Conservation (phyloP, 352 stramenopile genomes). For the Globisporangium orthogonon region DNA sequence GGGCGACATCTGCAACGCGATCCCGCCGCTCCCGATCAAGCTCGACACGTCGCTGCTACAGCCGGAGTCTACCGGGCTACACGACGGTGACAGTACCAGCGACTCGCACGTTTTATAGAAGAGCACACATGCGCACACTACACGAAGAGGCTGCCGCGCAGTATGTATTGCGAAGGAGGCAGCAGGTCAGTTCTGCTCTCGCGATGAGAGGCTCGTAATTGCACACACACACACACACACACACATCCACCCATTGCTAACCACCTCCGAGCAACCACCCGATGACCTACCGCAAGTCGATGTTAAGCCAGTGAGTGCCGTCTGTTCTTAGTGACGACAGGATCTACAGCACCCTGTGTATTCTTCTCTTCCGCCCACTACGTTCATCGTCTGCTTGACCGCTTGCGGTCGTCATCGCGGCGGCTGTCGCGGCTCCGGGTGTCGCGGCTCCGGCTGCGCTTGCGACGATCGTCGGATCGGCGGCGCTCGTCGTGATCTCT, state of each 20-base stretch:
- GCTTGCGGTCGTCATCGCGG: constrained; percentile 20
- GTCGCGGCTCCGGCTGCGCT: constrained; percentile 26
- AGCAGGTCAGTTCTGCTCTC: neutral
- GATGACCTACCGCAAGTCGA: neutral
- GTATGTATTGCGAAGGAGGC: neutral
- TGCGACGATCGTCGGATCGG: constrained; percentile 9
- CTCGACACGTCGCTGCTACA: constrained; percentile 66
- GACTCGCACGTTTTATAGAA: constrained; percentile 9
- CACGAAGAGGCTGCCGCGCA: neutral
- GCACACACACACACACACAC: neutral
- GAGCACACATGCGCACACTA: constrained; percentile 3
- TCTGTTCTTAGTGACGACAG: no score
- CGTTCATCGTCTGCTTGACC: constrained; percentile 15
- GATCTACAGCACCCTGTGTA: neutral
- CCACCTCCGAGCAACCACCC: neutral
- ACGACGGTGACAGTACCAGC: constrained; percentile 9
- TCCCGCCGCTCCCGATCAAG: constrained; percentile 58
- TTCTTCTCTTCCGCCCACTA: constrained; percentile 2
- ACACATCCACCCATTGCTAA: no score
- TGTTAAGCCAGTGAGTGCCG: no score
- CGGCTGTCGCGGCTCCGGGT: constrained; percentile 15
- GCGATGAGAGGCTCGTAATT: neutral
- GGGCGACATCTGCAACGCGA: constrained; percentile 46
- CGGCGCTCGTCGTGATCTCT: constrained; percentile 5
- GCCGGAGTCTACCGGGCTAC: neutral